These are phyloP conservation scores for Ochetophila trinervis DNA, from an alignment of 306 rosid genomes.

Conservation along the genomic window DNA sequence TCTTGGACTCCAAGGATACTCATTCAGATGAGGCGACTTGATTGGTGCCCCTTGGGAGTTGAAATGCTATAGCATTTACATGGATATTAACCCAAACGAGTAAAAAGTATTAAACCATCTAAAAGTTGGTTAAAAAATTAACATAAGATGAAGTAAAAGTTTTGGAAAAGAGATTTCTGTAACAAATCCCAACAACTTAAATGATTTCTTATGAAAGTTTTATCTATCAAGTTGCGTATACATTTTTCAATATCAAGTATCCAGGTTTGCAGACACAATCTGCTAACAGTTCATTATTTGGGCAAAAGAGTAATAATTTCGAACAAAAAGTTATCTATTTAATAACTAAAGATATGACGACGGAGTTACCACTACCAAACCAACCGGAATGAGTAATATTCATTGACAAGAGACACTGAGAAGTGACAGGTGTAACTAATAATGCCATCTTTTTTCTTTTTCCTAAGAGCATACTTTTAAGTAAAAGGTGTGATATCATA, in stretches of 20 bases:
- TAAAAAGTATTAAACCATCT: neutral
- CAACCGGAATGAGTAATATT: neutral
- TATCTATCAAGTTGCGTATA: neutral
- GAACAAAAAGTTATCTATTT: no score
- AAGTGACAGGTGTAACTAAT: constrained; percentile 5
- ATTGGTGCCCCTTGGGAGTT: constrained; percentile 66
- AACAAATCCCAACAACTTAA: neutral
- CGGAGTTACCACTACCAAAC: neutral
- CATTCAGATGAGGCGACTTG: constrained; percentile 51
- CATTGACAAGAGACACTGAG: neutral
- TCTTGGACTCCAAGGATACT: constrained; percentile 92
- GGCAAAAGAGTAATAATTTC: no score
- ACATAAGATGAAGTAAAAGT: no score
- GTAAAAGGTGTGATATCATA: neutral
- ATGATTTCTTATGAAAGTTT: neutral
- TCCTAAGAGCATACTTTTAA: neutral
- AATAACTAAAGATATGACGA: constrained; percentile 1
- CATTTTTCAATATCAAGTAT: neutral
- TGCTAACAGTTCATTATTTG: no score
- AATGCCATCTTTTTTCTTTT: neutral
- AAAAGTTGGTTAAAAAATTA: no score
- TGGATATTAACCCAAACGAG: constrained; percentile 3
- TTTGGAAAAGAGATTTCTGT: no score
- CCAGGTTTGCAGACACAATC: neutral
- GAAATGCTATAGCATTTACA: constrained; percentile 54